Base-by-base conservation (phyloP, 768 basidiomycete species). In the Rhodotorula kratochvilovae region DNA sequence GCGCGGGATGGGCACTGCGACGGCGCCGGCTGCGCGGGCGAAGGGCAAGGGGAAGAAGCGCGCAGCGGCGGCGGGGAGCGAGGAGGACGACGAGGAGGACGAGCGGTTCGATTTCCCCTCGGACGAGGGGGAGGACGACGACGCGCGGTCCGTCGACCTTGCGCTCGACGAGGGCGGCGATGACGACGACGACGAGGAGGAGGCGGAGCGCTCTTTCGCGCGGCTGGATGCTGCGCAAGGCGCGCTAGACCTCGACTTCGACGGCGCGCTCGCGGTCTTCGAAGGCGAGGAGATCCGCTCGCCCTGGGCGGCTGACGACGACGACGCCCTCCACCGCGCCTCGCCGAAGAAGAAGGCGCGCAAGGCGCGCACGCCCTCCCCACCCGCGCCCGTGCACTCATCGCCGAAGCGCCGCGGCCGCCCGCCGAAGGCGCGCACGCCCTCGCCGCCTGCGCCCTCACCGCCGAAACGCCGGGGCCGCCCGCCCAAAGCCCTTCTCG, bases 1-100 rank as follows among this genome's bases (percentile, higher is more conserved):
- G 69, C 56, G 56, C 25, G 56, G 7, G 33, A 19, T 21, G 21
- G 35, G 21, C 21, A 35, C 13, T 21, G 53, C n/a, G 78, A 79
- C 7, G 85, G 84, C 11, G 85, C 70, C 0, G 83, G 81, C 5
- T 27, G 55, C 17, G 61, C 21, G 29, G 16, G 27, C 16, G n/a
- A 29, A n/a, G 42, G 16, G 29, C 17, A 19, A 11, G 43, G 19
- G 10, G 16, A 43, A 16, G 19, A 42, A 19, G 31, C 21, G 5
- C 13, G 5, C 55, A 15, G 21, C 55, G 21, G 23, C 19, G 6
- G 5, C 35, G 23, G 54, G 6, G 54, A 42, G 16, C 85, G 75
- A 66, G 83, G 85, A 86, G 87, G 54, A 35, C 48, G 56, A 17
- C 85, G 75, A 67, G 83, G 85, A 86, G 87, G 15, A 86, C 86